Percentiles rank a stretch among this genome's conserved stretches.
These are phyloP conservation scores for Russula virescens DNA, from an alignment of 768 basidiomycete species.

Conservation along the genomic window DNA sequence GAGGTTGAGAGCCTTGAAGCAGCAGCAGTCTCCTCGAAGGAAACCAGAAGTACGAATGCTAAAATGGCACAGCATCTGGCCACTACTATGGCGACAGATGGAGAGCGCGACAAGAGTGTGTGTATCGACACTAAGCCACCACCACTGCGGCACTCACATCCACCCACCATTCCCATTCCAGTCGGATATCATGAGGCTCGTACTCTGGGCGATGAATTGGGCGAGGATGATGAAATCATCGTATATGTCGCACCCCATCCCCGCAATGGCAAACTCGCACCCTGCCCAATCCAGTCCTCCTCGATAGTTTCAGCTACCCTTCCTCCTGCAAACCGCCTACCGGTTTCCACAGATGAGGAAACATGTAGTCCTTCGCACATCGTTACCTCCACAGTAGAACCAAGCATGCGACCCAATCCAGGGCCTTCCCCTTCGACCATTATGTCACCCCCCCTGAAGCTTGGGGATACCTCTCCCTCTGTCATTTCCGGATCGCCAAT, in stretches of 20 bases:
- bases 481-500: constrained; percentile 29
- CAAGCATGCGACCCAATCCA: not conserved
- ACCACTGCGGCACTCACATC: not conserved
- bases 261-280: constrained; percentile 28
- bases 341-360: constrained; percentile 47
- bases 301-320: not conserved
- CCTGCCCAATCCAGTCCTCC: not conserved
- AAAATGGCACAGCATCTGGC: not conserved
- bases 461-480: constrained; percentile 35
- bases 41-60: not conserved
- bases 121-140: constrained; percentile 32
- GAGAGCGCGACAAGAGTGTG: constrained; percentile 38
- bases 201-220: constrained; percentile 8
- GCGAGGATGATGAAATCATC: constrained; percentile 57
- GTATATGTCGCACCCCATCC: constrained; percentile 77
- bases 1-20: constrained; percentile 35
- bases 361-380: not conserved
- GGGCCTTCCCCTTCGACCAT: not conserved
- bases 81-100: constrained; percentile 22
- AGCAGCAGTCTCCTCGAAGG: constrained; percentile 21
- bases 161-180: not conserved
- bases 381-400: not conserved
- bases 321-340: not conserved
- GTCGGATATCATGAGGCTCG: constrained; percentile 18
- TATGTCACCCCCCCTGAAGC: constrained; percentile 25